Evolutionary conservation across 768 basidiomycete species (phyloP).

Genomic region (Sistotremastrum suecicum): DNA sequence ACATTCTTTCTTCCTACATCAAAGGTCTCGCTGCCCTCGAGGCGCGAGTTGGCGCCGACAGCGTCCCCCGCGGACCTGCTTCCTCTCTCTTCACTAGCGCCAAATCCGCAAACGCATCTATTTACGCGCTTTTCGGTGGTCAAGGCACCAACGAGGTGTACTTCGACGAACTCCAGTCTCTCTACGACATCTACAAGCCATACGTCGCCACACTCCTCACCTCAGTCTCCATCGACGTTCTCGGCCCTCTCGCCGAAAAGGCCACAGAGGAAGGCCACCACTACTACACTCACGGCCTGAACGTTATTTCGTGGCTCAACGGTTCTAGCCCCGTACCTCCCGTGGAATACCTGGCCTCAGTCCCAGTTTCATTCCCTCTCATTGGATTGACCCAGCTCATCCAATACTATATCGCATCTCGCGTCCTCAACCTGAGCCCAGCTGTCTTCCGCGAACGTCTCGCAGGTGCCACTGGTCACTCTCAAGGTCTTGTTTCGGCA

Average conservation of each 20-base stretch:
- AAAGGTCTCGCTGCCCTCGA: constrained; percentile 57
- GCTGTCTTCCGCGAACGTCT: constrained; percentile 66
- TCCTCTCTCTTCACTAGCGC: constrained; percentile 61
- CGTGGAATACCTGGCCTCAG: constrained; percentile 75
- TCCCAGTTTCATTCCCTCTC: constrained; percentile 88
- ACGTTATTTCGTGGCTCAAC: constrained; percentile 74
- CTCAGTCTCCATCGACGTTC: constrained; percentile 47
- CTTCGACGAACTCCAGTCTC: constrained; percentile 85
- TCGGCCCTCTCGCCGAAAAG: constrained; percentile 53
- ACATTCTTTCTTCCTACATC: constrained; percentile 70
- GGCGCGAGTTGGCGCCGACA: constrained; percentile 31
- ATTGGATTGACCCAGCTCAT: constrained; percentile 93
- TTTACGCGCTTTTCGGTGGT: constrained; percentile 93
- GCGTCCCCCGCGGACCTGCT: constrained; percentile 42
- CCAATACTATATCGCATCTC: constrained; percentile 78
- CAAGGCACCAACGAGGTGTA: constrained; percentile 98
- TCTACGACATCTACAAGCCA: constrained; percentile 85
- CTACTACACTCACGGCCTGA: constrained; percentile 70
- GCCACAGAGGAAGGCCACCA: constrained; percentile 35
- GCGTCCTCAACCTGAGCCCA: constrained; percentile 60
- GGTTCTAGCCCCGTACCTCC: constrained; percentile 59
- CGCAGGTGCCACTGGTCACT: constrained; percentile 88
- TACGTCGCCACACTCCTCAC: constrained; percentile 66
- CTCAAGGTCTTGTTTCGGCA: constrained; percentile 94
- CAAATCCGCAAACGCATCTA: constrained; percentile 43